Evolutionary conservation across 139 green algal genomes (phyloP).

Genomic region (Closterium sp.): DNA sequence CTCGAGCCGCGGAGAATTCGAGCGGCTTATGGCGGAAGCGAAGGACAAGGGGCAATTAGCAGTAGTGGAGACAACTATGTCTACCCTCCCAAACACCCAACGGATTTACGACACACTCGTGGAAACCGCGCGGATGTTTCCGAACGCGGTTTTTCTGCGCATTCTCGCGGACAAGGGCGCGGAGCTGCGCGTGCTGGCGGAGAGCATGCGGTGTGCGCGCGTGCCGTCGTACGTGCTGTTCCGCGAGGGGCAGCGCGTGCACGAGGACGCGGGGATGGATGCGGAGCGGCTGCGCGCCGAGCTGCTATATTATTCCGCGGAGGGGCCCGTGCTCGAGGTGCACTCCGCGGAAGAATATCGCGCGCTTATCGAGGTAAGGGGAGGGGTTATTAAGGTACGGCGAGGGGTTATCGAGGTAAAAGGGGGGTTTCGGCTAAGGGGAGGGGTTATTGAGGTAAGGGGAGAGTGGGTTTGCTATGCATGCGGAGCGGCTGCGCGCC

Average conservation of each 20-base stretch:
- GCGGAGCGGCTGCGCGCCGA: conserved; percentile 17
- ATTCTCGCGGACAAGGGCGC: neutral
- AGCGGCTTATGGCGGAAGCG: neutral
- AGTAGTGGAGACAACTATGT: neutral
- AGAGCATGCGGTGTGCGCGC: neutral
- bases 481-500: neutral
- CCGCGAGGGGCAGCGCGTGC: neutral
- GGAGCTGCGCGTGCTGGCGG: neutral
- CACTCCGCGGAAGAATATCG: neutral
- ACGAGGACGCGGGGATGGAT: conserved; percentile 26
- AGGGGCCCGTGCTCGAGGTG: neutral
- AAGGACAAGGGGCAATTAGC: neutral
- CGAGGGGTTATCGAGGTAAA: no score
- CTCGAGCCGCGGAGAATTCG: neutral
- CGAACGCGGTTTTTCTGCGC: neutral
- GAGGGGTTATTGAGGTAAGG: neutral
- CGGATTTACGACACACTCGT: neutral
- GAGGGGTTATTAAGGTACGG: no score
- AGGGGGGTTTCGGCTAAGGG: neutral
- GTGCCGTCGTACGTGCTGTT: conserved; percentile 15
- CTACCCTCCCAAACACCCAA: neutral
- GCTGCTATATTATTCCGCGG: conserved; percentile 31
- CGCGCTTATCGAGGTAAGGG: neutral
- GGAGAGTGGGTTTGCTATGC: neutral
- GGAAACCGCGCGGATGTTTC: neutral